These are phyloP conservation scores for Phytophthora uliginosa DNA, from an alignment of 352 stramenopile species.

Conservation along the genomic window DNA sequence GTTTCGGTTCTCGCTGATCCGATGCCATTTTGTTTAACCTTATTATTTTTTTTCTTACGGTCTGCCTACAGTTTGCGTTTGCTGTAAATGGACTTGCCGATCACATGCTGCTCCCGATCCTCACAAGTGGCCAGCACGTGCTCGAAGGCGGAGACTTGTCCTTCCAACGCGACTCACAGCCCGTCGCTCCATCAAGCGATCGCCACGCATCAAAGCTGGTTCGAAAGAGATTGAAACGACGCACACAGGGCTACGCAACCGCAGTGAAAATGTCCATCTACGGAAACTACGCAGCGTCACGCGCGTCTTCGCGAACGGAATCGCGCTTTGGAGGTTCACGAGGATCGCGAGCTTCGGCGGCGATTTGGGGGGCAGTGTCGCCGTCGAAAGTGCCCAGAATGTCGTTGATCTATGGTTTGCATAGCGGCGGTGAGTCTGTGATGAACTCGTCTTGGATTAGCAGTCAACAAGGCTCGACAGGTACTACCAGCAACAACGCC, in stretches of 20 bases:
- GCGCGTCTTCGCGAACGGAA: conserved; percentile 42
- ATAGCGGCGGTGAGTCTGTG: conserved; percentile 1
- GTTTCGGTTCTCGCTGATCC: neutral
- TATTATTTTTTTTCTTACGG: neutral
- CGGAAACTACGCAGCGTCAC: conserved; percentile 40
- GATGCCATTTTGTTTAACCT: neutral
- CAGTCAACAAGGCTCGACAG: conserved; percentile 25
- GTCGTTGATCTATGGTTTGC: conserved; percentile 21
- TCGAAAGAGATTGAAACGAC: conserved; percentile 33
- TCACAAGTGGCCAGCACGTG: conserved; percentile 17
- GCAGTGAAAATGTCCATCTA: conserved; percentile 22
- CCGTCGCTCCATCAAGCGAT: conserved; percentile 20
- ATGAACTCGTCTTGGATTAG: conserved; percentile 22
- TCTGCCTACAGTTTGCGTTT: conserved; percentile 21
- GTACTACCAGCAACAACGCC: conserved; percentile 19
- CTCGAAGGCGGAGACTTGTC: conserved; percentile 22
- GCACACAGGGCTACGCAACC: conserved; percentile 15
- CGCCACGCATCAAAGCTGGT: conserved; percentile 35
- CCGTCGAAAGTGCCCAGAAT: conserved; percentile 44
- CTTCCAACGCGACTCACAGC: conserved; percentile 28
- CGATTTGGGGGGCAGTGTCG: conserved; percentile 28
- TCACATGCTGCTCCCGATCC: conserved; percentile 32
- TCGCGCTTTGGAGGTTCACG: conserved; percentile 48
- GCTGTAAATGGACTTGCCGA: conserved; percentile 28
- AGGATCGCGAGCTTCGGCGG: conserved; percentile 24